Evolutionary conservation across 2,329 filamentous ascomycete species (phyloP).

Genomic region (Neoscytalidium dimidiatum): DNA sequence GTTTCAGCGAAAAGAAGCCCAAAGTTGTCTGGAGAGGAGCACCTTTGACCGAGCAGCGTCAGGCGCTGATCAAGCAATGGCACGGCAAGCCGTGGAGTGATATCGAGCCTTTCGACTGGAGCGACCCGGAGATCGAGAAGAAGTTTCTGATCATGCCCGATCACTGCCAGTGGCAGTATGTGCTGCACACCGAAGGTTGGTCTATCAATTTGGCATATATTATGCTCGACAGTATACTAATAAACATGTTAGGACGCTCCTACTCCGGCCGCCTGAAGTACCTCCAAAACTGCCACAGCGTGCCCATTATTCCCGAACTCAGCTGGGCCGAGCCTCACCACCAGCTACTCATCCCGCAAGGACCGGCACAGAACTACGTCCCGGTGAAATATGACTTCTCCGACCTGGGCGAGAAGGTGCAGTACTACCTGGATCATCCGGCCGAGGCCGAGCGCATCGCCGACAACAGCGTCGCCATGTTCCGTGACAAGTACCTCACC

Average conservation of each 20-base stretch:
- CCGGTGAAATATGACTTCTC: constrained; percentile 49
- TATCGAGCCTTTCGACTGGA: constrained; percentile 32
- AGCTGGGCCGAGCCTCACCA: constrained; percentile 54
- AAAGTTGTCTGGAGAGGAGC: constrained; percentile 37
- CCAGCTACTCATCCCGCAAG: constrained; percentile 46
- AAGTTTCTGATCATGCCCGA: constrained; percentile 26
- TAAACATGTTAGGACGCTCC: constrained; percentile 24
- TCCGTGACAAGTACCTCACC: constrained; percentile 56
- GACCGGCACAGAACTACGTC: constrained; percentile 53
- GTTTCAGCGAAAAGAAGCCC: constrained; percentile 26
- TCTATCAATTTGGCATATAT: neutral
- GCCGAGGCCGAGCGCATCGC: constrained; percentile 52
- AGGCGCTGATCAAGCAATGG: constrained; percentile 27
- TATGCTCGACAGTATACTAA: neutral
- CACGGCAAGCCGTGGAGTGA: constrained; percentile 30
- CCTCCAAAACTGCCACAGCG: constrained; percentile 40
- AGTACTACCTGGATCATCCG: constrained; percentile 46
- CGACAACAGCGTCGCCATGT: constrained; percentile 49
- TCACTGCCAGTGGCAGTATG: constrained; percentile 26
- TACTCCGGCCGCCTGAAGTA: constrained; percentile 38
- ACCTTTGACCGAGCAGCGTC: constrained; percentile 30
- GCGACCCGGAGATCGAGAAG: constrained; percentile 19
- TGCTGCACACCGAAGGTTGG: constrained; percentile 27
- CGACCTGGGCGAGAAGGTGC: constrained; percentile 38
- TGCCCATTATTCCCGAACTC: constrained; percentile 52